These are phyloP conservation scores for Dictyostelium firmibasis DNA, from an alignment of 78 protist species.

Conservation along the genomic window DNA sequence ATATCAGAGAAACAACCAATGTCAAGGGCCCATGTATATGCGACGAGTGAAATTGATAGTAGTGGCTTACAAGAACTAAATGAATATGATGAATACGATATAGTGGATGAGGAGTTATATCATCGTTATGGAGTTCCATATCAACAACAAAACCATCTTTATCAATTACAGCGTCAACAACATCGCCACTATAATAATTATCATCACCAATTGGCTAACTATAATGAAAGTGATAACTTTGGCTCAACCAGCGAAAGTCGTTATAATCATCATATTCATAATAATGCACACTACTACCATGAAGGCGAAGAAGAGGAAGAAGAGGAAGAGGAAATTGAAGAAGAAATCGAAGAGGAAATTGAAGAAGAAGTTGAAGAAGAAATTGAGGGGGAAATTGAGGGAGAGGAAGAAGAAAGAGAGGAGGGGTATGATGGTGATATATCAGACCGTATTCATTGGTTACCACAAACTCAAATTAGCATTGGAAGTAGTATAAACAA, in stretches of 20 bases:
- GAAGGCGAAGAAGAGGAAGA: neutral
- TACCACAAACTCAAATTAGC: slow-evolving; percentile 2
- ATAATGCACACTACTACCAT: neutral
- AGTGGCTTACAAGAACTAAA: neutral
- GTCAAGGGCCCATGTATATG: neutral
- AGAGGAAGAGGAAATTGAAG: neutral
- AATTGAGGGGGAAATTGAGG: neutral
- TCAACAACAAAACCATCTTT: neutral
- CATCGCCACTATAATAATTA: neutral
- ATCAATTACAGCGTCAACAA: neutral
- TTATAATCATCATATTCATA: neutral
- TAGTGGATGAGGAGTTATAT: neutral
- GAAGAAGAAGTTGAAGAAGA: neutral
- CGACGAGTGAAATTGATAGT: slow-evolving; percentile 3
- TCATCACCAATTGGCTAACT: neutral
- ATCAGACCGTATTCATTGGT: slow-evolving; percentile 6
- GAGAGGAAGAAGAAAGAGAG: neutral
- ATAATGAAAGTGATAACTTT: neutral
- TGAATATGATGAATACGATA: neutral
- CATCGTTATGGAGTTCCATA: neutral
- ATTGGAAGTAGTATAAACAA: neutral
- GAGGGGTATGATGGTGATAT: neutral
- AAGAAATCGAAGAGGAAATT: neutral
- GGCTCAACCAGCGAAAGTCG: neutral
- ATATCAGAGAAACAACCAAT: slow-evolving; percentile 4